phyloP scores from a whole-genome alignment of 495 filamentous ascomycete genomes.

The Articulospora tetracladia region DNA sequence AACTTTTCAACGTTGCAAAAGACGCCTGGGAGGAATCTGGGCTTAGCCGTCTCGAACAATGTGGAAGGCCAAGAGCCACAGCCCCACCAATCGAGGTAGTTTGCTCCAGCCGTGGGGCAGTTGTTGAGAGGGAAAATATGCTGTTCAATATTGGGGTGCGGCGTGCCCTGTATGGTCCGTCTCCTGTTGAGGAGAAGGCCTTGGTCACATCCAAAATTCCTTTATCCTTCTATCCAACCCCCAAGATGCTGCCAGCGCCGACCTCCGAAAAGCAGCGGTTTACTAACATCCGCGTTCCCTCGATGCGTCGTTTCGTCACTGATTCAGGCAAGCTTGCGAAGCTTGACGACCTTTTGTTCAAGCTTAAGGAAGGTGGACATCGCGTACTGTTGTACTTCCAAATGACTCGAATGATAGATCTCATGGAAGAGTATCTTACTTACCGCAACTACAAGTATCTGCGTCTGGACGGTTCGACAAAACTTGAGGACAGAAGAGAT shows the following conservation, averaged over 20 bases:
- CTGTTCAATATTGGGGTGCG: slow-evolving; percentile 78
- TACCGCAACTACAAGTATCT: slow-evolving; percentile 99
- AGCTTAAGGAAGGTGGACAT: slow-evolving; percentile 88
- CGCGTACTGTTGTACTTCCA: slow-evolving; percentile 99
- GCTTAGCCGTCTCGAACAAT: slow-evolving; percentile 73
- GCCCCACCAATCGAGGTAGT: slow-evolving; percentile 85
- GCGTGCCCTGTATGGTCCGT: slow-evolving; percentile 67
- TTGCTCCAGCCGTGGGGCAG: slow-evolving; percentile 63
- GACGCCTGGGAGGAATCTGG: slow-evolving; percentile 62
- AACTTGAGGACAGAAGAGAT: slow-evolving; percentile 93
- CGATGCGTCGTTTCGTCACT: slow-evolving; percentile 98
- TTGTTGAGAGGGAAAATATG: slow-evolving; percentile 64
- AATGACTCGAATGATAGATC: slow-evolving; percentile 99
- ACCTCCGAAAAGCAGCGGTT: slow-evolving; percentile 76
- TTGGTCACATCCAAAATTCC: slow-evolving; percentile 68
- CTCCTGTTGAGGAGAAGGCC: slow-evolving; percentile 62
- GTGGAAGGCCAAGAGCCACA: slow-evolving; percentile 66
- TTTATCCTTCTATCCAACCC: slow-evolving; percentile 55
- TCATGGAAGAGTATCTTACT: slow-evolving; percentile 98
- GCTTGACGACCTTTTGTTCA: slow-evolving; percentile 78
- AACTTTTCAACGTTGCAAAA: slow-evolving; percentile 76
- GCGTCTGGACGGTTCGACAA: slow-evolving; percentile 95
- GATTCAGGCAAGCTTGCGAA: slow-evolving; percentile 95
- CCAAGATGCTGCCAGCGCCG: slow-evolving; percentile 67
- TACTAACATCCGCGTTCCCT: slow-evolving; percentile 87